Evolutionary conservation across 1,284 basidiomycete genomes (phyloP), one percentile per base, ranked within the genome.

Genomic region (Cryptococcus jaspeensis): DNA sequence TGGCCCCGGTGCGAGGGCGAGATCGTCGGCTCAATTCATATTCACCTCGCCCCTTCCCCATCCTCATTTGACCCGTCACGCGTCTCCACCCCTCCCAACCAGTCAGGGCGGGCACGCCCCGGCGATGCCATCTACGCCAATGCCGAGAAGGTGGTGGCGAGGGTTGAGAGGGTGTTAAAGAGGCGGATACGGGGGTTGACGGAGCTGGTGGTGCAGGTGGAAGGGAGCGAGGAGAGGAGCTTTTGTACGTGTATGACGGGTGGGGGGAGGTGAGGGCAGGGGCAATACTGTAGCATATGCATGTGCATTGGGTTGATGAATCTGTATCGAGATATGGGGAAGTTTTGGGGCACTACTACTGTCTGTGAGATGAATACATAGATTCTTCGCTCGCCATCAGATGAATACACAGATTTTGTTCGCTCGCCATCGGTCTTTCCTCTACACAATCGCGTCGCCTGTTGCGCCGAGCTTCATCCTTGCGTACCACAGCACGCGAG

Each of bases 1-100:
- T 99, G 96, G 96, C 93, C 94, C 0, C 92, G 96, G 76, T 95
- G 97, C 73, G 84, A 89, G 2, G 83, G 84, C 11, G 87, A 85
- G 45, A 73, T 96, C 36, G 86, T 97, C 65, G 95, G 95, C 18
- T 90, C 90, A 2, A 90, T 99, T 56, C 91, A 91, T 71, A 84
- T 97, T 46, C 89, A 91, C 65, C 80, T 96, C 18, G 80, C 73
- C 0, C 63, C 61, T 6, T 84, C 86, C 0, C 77, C 80, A 1
- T 80, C 84, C 0, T 78, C 82, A 0, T 71, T 80, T 52, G 87
- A 89, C 62, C 82, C 83, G 1, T 76, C 81, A 1, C 40, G 82
- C 80, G 5, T 82, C 81, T 39, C 83, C 25, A 61, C 56, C 11
- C 49, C 59, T 12, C 53, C 37, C 28, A 37, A 18, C 48, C 59